phyloP scores from a whole-genome alignment of 495 filamentous ascomycete species.

The Sphaerosporella brunnea region DNA sequence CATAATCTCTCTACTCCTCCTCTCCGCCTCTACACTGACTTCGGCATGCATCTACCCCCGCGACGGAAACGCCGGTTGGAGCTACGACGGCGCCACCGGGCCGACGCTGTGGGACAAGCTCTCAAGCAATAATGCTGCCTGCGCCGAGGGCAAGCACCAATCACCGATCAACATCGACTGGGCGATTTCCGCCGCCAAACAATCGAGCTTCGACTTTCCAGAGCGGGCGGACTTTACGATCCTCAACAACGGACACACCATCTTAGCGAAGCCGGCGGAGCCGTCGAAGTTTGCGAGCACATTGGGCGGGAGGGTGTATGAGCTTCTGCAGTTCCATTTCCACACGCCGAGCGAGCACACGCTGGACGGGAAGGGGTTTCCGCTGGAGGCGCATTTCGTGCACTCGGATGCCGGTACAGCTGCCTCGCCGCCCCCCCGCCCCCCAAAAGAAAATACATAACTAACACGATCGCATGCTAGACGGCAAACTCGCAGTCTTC shows the following conservation, averaged over 20 bases:
- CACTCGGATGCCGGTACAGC: constrained; percentile 27
- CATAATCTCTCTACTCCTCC: constrained; percentile 15
- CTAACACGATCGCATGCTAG: too few relatives aligned
- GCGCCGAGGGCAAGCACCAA: constrained; percentile 39
- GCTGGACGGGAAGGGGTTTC: constrained; percentile 34
- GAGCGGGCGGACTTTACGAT: constrained; percentile 1
- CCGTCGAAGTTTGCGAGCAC: constrained; percentile 16
- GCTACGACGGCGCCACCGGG: constrained; percentile 36
- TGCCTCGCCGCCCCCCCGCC: too few relatives aligned
- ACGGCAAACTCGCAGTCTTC: constrained; percentile 35
- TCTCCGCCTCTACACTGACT: constrained; percentile 3
- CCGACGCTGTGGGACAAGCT: constrained; percentile 44
- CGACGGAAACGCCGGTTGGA: constrained; percentile 28
- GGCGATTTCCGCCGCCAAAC: constrained; percentile 13
- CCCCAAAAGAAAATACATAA: too few relatives aligned
- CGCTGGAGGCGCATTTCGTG: constrained; percentile 50
- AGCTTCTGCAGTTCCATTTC: constrained; percentile 49
- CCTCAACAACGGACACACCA: constrained; percentile 22
- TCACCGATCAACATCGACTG: constrained; percentile 44
- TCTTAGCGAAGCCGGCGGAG: constrained; percentile 10
- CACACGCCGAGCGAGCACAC: constrained; percentile 52
- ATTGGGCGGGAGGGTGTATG: constrained; percentile 32
- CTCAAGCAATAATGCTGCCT: constrained; percentile 30
- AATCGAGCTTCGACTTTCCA: constrained; percentile 6
- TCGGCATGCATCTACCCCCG: constrained; percentile 23